Evolutionary conservation across 176 grass and related monocot genomes (phyloP), one percentile per base, ranked within the genome.

Genomic region (Oryza coarctata): DNA sequence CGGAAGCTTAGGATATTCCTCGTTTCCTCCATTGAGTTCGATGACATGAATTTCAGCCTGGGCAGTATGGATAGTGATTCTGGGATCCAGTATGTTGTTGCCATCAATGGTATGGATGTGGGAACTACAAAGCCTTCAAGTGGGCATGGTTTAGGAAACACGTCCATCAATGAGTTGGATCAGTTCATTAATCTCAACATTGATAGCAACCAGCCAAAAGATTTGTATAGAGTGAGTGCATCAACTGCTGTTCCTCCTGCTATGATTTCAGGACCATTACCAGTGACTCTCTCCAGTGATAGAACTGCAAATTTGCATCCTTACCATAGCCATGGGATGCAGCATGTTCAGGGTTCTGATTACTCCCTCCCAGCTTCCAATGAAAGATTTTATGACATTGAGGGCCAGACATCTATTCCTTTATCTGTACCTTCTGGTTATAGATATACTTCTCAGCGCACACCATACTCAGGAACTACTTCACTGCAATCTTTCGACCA

Each of bases 1-100:
- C 97, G 94, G 74, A 99, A 99, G 63, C 89, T 95, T 52, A 90
- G 97, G 55, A 83, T 99, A 47, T 99, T 99, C 32, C 87, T 99
- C 5, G 88, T 99, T 82, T 87, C 93, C 68, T 92, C 85, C 27
- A 66, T 85, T 57, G 93, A 99, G 85, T 90, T 74, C 72, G 97
- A 99, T 81, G 93, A 96, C 23, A 87, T 66, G 57, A 85, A 83
- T 68, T 90, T 91, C 58, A 97, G 84, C 80, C 50, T 98, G 40
- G 93, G 97, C 10, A 93, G 91, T 80, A 92, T 88, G 80, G 97
- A 99, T 74, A 92, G 87, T 75, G 93, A 89, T 70, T 99, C 97
- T 27, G 97, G 93, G 75, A 73, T 90, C 30, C 97, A 99, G 68
- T 99, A 91, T 88, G 85, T 99, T 88, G 91, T 86, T 83, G 97